Evolutionary conservation across 2,329 filamentous ascomycete genomes (phyloP), one percentile per base, ranked within the genome.

Genomic region (Neonectria magnoliae): DNA sequence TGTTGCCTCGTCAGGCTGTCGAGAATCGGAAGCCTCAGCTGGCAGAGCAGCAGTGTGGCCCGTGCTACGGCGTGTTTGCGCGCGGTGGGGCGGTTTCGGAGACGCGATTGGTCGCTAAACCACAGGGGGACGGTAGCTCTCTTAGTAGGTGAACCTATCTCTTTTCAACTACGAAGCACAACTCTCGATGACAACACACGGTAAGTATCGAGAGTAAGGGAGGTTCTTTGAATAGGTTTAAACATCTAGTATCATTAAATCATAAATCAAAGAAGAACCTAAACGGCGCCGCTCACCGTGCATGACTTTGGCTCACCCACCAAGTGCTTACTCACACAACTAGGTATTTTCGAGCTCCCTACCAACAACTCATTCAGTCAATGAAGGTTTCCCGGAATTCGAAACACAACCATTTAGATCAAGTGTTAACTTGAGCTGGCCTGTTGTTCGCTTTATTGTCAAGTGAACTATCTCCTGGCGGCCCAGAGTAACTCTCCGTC

Each of bases 1-100:
- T 71, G 57, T 65, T 67, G 57, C 53, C 55, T 67, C 63, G 60
- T 60, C 60, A 57, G 68, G 68, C 60, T 59, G 62, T 65, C 52
- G 68, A 68, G 72, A 73, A 67, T 65, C 55, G 50, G 56, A 60
- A 57, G 54, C 38, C 47, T 48, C 51, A 45, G 51, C 51, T 33
- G 42, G 53, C 56, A 61, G 48, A 47, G 31, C 52, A 54, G 27
- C 36, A n/a, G 52, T 33, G 38, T 63, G 64, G 60, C 33, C 60
- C 60, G 64, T 66, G 60, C 64, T 44, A 27, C 48, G 4, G 20
- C 10, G 29, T 22, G 52, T 31, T 16, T 41, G 41, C 25, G 16
- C 31, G 45, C 13, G 25, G 36, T 36, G 57, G 50, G 51, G 50
- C 42, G n/a, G 45, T 38, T 42, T 20, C 36, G 14, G 14, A 38